Evolutionary conservation across 2,329 filamentous ascomycete species (phyloP).

Genomic region (Ramularia endophylla): DNA sequence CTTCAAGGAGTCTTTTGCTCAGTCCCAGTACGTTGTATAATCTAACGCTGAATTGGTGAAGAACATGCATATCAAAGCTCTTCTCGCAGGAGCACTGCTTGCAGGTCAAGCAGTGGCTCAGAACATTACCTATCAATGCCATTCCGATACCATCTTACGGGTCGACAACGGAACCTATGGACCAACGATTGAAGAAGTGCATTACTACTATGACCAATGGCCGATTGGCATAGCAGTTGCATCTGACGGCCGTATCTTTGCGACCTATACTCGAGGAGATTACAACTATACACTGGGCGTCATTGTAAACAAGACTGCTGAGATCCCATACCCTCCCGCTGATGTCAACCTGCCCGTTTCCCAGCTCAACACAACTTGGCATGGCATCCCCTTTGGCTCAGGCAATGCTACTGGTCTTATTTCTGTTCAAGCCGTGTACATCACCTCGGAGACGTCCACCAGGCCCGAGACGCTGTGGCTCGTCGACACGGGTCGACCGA

Average conservation of each 20-base stretch:
- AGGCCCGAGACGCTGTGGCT: conserved; percentile 42
- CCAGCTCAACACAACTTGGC: conserved; percentile 35
- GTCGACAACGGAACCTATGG: conserved; percentile 45
- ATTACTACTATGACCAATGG: conserved; percentile 46
- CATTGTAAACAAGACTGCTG: conserved; percentile 43
- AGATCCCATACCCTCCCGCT: conserved; percentile 41
- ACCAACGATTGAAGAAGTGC: conserved; percentile 43
- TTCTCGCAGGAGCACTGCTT: conserved; percentile 8
- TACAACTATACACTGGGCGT: conserved; percentile 45
- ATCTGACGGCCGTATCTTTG: conserved; percentile 39
- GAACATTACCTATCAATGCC: conserved; percentile 22
- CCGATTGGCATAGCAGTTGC: conserved; percentile 42
- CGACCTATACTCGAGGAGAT: conserved; percentile 42
- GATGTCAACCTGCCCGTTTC: conserved; percentile 32
- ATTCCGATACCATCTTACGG: conserved; percentile 32
- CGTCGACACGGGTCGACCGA: conserved; percentile 41
- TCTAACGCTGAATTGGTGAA: too few species aligned
- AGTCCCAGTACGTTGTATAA: too few species aligned
- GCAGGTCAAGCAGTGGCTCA: conserved; percentile 15
- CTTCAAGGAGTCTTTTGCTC: too few species aligned
- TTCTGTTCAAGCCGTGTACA: conserved; percentile 42
- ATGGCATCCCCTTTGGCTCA: conserved; percentile 41
- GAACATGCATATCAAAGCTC: too few species aligned
- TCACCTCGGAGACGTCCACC: conserved; percentile 33
- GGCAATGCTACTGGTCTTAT: conserved; percentile 38